Evolutionary conservation across 768 basidiomycete genomes (phyloP), one percentile per base, ranked within the genome.

Genomic region (Boletus subparvulus): DNA sequence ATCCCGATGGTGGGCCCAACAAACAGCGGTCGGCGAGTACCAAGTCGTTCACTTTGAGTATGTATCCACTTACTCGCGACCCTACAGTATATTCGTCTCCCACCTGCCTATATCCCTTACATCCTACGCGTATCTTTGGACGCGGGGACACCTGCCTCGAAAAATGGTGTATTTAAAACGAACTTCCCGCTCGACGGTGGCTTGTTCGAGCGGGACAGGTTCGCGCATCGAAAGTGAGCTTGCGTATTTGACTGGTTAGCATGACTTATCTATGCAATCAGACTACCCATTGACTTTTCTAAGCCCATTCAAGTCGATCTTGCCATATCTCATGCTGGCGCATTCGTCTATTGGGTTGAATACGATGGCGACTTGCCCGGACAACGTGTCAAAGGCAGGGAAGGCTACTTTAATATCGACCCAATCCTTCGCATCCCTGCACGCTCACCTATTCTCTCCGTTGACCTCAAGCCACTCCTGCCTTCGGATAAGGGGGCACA

Each of bases 101-200:
- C 97, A 10, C 94, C 97, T 12, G 92, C 95, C 24, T 81, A 86
- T 67, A 76, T 77, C 17, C 95, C 95, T 1, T 99, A 98, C 69
- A 83, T 98, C 47, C 77, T 99, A 28, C 87, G 97, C 51, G 89
- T 99, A 36, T 88, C 90, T 19, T 80, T 98, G 48, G 90, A 95
- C 46, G 91, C 96, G 1, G 97, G 97, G 8, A 94, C 94, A 3
- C 87, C 92, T 3, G 92, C 93, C 11, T 84, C 92, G 9, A 87
- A 85, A 65, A 92, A 95, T 65, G 97, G 94, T 50, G 82, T 94
- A 2, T 90, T 99, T 73, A 93, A 88, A 77, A 96, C 94, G 55
- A 98, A 98, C 71, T 98, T 98, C 66, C 97, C 97, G 2, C 80
- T 99, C 7, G 91, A 98, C 63, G 96, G 95, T 5, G 93, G 94